A percentile compares a stretch with the other conserved stretches of the same genome.
Conservation (phyloP, 257 asterid genomes). For the Solanum verrucosum region DNA sequence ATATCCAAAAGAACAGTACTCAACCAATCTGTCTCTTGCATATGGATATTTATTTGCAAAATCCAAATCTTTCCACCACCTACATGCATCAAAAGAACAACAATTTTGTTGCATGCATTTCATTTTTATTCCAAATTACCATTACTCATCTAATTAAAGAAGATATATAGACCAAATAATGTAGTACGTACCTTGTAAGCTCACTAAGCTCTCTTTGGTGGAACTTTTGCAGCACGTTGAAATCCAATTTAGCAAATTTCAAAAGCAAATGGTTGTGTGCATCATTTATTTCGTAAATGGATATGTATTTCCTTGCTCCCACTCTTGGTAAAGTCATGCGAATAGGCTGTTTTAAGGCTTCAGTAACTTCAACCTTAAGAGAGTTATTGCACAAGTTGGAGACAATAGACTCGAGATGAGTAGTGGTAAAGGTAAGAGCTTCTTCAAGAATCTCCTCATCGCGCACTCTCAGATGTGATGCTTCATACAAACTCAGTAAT, state of each 20-base stretch:
- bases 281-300: neutral
- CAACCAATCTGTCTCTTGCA: constrained; percentile 23
- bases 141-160: neutral
- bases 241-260: neutral
- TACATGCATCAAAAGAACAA: neutral
- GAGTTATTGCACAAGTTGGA: neutral
- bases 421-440: neutral
- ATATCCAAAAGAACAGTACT: constrained; percentile 3
- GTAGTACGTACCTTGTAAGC: neutral
- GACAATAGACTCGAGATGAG: neutral
- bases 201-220: neutral
- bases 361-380: neutral
- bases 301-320: neutral
- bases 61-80: constrained; percentile 34
- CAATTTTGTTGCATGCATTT: neutral
- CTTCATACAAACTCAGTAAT: neutral
- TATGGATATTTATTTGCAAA: neutral
- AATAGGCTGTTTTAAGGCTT: neutral
- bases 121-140: neutral
- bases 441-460: neutral
- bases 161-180: neutral
- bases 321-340: neutral
- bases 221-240: neutral
- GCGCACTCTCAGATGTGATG: neutral
- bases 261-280: neutral